These are phyloP conservation scores for Phaeosphaeriaceae sp. DNA, from an alignment of 2,329 filamentous ascomycete genomes.

Conservation along the genomic window DNA sequence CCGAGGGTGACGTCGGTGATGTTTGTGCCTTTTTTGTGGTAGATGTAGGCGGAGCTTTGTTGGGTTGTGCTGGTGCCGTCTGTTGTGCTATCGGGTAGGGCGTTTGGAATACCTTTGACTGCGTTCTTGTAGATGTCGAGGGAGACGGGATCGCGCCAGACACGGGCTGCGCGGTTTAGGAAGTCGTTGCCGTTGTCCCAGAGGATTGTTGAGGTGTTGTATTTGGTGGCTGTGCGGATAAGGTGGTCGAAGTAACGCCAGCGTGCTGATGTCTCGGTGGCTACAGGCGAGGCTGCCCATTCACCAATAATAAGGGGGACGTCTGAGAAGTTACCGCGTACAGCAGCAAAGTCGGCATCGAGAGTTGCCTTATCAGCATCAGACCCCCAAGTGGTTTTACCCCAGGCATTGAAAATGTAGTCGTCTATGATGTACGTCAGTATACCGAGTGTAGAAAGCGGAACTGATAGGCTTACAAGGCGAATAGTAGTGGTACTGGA, in stretches of 20 bases:
- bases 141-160: conserved; percentile 60
- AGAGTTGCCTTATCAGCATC: conserved; percentile 59
- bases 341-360: conserved; percentile 57
- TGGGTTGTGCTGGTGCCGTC: conserved; percentile 55
- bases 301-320: conserved; percentile 65
- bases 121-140: conserved; percentile 58
- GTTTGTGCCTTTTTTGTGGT: conserved; percentile 57
- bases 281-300: conserved; percentile 59
- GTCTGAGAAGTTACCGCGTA: conserved; percentile 62
- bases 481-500: conserved; percentile 68
- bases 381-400: conserved; percentile 66
- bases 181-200: conserved; percentile 68
- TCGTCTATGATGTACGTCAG: conserved; percentile 24
- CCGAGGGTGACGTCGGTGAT: conserved; percentile 54
- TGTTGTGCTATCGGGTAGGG: conserved; percentile 59
- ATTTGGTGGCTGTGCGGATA: conserved; percentile 55
- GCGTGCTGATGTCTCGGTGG: conserved; percentile 61
- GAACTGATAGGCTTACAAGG: conserved; percentile 53
- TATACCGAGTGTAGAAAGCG: background rate
- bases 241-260: conserved; percentile 66
- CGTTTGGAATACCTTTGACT: conserved; percentile 54
- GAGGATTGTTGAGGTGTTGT: conserved; percentile 59
- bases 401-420: conserved; percentile 57
- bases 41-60: conserved; percentile 61
- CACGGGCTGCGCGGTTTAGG: conserved; percentile 56